phyloP scores from a whole-genome alignment of 371 early-diverging fungal genomes.

The Mucor irregularis region DNA sequence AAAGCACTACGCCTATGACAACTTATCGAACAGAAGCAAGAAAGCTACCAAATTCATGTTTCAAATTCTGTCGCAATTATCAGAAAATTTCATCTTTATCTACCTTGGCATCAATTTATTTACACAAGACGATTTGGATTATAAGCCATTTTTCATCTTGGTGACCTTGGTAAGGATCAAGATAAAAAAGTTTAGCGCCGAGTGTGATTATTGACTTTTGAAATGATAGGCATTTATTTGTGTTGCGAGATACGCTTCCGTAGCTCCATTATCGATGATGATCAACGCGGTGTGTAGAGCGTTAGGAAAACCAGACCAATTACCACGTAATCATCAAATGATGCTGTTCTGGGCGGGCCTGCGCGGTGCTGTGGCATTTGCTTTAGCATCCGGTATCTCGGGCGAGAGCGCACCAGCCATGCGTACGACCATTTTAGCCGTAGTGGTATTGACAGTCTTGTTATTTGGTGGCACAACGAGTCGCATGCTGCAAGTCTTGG shows the following conservation, averaged over 20 bases:
- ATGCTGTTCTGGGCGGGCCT: conserved; percentile 96
- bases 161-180: conserved; percentile 58
- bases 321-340: conserved; percentile 85
- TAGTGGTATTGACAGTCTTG: conserved; percentile 86
- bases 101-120: conserved; percentile 92
- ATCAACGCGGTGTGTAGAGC: conserved; percentile 73
- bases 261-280: conserved; percentile 77
- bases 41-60: conserved; percentile 86
- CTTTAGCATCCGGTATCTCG: conserved; percentile 81
- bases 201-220: background rate
- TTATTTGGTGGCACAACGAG: conserved; percentile 90
- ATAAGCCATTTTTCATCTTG: conserved; percentile 73
- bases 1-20: conserved; percentile 91
- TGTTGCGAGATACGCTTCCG: conserved; percentile 80
- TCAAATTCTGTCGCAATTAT: conserved; percentile 84
- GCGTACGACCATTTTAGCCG: conserved; percentile 87
- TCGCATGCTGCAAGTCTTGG: conserved; percentile 72
- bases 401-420: conserved; percentile 70
- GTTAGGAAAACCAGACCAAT: conserved; percentile 54
- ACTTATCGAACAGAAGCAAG: conserved; percentile 75
- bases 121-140: conserved; percentile 69
- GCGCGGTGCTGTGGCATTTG: conserved; percentile 96
- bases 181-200: too few relatives aligned
- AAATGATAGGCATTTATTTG: conserved; percentile 66
- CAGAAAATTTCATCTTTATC: conserved; percentile 95